Evolutionary conservation across 1,139 yeast species (phyloP).

Genomic region (Saccharomyces hybrid): DNA sequence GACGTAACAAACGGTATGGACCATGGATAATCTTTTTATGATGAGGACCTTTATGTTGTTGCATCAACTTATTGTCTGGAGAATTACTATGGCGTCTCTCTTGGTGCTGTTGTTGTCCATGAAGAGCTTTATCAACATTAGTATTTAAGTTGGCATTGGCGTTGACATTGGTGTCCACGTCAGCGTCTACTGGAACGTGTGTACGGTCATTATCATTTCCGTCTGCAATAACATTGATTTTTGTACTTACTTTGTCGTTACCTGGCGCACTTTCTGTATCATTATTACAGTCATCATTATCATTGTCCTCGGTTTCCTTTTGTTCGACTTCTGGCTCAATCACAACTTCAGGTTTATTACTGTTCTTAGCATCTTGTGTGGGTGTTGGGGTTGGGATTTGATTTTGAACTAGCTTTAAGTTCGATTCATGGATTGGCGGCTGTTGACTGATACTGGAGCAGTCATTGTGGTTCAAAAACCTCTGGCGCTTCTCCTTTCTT

Average conservation of each 20-base stretch:
- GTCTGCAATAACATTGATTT: neutral
- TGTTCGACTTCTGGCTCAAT: too few species aligned
- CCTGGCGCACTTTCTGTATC: neutral
- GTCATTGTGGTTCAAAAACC: neutral
- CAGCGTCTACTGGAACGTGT: neutral
- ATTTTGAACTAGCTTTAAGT: neutral
- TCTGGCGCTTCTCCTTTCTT: constrained; percentile 20
- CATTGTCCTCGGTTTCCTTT: neutral
- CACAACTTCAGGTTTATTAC: constrained; percentile 2
- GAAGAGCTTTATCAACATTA: neutral
- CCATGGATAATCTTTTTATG: constrained; percentile 43
- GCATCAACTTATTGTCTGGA: constrained; percentile 10
- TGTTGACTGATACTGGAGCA: neutral
- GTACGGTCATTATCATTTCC: neutral
- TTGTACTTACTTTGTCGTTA: constrained; percentile 4
- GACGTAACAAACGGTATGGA: constrained; percentile 80
- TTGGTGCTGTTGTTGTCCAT: constrained; percentile 1
- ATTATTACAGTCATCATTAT: neutral
- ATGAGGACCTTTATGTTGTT: constrained; percentile 14
- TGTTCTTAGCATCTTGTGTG: neutral
- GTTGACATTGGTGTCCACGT: neutral
- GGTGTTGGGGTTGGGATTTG: neutral
- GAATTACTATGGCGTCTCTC: constrained; percentile 6
- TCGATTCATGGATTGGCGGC: neutral
- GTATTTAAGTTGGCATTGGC: neutral